Base-by-base conservation (phyloP, 2,329 filamentous ascomycete species). In the Cercospora berteroae region DNA sequence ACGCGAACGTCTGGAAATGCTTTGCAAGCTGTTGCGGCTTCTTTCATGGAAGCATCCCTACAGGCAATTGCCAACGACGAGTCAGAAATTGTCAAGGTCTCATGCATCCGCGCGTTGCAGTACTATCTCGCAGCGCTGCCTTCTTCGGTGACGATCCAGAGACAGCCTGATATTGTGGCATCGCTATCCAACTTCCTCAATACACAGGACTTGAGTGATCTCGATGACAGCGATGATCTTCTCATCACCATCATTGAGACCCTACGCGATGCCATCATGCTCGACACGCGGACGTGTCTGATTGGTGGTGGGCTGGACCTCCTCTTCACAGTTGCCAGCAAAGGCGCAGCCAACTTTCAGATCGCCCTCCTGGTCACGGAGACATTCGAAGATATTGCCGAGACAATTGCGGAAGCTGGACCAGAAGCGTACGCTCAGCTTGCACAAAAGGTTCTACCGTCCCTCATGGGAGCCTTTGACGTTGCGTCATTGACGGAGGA, bases 211-310 rank as follows among this genome's bases (percentile, higher is more conserved):
- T 84, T 95, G 59, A 87, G 87, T 62, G 94, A 97, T 18, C 86
- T 96, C 58, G 89, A 91, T 64, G 94, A 97, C 70, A 91, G 92
- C 10, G 94, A 98, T 73, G 95, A 99, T 78, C 86, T 98, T 64
- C 88, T 97, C 72, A 92, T 96, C 13, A 94, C 94, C 0, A 83
- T 99, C 33, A 91, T 94, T 5, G 93, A 97, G 79, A 91, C 94
- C 0, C 83, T 98, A 3, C 88, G 93, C 61, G 89, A 93, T 73
- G 90, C 91, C 29, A 95, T 98, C 74, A 85, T 90, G 73, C 86
- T 97, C 64, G 90, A 97, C 73, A 87, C 91, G 2, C 84, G 85
- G 16, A 88, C 95, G 63, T 89, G 91, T 23, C 85, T 97, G 23
- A 87, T 89, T 0, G 86, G 86, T 13, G 89, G 90, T 12, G 92